Evolutionary conservation across 2,329 filamentous ascomycete genomes (phyloP).

Genomic region (Lachnellula suecica): DNA sequence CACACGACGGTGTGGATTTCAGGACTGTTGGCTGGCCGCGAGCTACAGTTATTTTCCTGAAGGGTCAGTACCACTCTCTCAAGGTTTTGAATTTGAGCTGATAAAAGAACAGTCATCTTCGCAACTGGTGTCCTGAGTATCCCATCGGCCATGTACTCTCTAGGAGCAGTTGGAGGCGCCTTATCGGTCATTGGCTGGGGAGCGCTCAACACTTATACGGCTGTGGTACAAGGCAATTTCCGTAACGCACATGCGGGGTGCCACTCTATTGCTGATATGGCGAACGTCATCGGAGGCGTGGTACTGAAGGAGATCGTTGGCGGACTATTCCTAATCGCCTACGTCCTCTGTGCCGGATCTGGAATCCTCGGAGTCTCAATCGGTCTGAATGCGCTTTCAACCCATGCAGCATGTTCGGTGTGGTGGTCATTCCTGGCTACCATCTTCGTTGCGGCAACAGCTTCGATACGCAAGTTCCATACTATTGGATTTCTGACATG

Average conservation of each 20-base stretch:
- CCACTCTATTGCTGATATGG: conserved; percentile 58
- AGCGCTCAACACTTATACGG: conserved; percentile 39
- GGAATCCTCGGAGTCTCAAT: conserved; percentile 60
- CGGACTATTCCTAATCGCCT: conserved; percentile 55
- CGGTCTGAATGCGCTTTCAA: conserved; percentile 58
- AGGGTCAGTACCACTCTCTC: conserved; percentile 23
- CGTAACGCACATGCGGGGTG: conserved; percentile 49
- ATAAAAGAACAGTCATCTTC: conserved; percentile 31
- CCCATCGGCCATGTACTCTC: conserved; percentile 41
- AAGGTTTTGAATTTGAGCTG: not conserved
- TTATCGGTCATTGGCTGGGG: conserved; percentile 42
- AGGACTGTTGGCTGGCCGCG: conserved; percentile 48
- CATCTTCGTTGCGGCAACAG: conserved; percentile 46
- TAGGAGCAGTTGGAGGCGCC: conserved; percentile 43
- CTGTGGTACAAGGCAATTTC: conserved; percentile 50
- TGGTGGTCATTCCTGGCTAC: conserved; percentile 56
- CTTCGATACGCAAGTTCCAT: conserved; percentile 56
- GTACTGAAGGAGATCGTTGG: conserved; percentile 53
- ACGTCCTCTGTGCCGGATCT: conserved; percentile 54
- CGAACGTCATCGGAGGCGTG: conserved; percentile 51
- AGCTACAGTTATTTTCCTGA: conserved; percentile 47
- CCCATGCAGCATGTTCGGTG: conserved; percentile 58
- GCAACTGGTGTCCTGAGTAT: conserved; percentile 44
- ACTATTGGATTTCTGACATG: conserved; percentile 63
- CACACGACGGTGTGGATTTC: conserved; percentile 44